Percentiles rank a stretch among this genome's conserved stretches.
These are phyloP conservation scores for Neoscytalidium dimidiatum DNA, from an alignment of 2,329 filamentous ascomycete genomes.

Conservation along the genomic window DNA sequence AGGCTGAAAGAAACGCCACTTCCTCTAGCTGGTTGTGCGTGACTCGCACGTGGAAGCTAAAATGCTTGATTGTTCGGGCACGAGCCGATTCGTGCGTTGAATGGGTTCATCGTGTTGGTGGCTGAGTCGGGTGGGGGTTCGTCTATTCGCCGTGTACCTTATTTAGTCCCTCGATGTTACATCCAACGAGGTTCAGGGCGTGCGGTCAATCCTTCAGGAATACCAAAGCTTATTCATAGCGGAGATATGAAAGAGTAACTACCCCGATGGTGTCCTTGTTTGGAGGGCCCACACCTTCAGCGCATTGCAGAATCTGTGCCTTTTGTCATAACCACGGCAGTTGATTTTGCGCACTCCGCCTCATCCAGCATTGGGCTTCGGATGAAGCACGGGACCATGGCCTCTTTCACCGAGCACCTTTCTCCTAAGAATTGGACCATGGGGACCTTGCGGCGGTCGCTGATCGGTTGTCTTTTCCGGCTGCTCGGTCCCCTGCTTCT, in stretches of 20 bases:
- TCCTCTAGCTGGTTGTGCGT: background rate
- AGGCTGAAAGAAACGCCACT: background rate
- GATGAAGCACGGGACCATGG: slow-evolving; percentile 30
- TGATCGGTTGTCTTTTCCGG: background rate
- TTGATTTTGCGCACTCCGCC: background rate
- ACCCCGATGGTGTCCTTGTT: too few relatives aligned
- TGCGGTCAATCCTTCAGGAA: too few relatives aligned
- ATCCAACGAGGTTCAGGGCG: background rate
- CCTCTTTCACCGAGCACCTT: slow-evolving; percentile 30
- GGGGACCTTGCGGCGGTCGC: slow-evolving; percentile 11
- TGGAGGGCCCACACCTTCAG: too few relatives aligned
- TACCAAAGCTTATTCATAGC: background rate
- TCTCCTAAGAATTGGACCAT: slow-evolving; percentile 25
- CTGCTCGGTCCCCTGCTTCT: background rate
- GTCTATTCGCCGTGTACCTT: background rate
- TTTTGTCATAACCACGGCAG: too few relatives aligned
- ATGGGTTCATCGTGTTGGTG: background rate
- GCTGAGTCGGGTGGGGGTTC: background rate
- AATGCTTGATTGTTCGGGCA: background rate
- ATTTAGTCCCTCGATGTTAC: background rate
- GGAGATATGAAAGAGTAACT: background rate
- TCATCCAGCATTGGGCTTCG: background rate
- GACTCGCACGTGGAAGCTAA: background rate
- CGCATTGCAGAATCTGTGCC: too few relatives aligned
- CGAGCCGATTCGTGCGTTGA: background rate